phyloP scores from a whole-genome alignment of 2,329 filamentous ascomycete genomes.

The Tolypocladium pustulatum region DNA sequence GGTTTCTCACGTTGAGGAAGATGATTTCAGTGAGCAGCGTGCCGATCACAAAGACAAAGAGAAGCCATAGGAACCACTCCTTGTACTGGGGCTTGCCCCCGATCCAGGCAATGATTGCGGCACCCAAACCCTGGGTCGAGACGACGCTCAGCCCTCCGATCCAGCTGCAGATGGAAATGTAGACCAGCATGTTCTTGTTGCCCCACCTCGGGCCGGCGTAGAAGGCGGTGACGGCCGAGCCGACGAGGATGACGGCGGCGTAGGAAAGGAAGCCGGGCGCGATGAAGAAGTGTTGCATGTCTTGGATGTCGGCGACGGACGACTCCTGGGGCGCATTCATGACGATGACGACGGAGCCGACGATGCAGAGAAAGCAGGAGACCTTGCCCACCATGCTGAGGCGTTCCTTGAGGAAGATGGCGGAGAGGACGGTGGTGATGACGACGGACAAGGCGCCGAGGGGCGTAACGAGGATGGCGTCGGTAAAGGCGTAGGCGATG shows the following conservation, averaged over 20 bases:
- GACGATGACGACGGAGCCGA: conserved; percentile 87
- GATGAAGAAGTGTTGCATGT: conserved; percentile 84
- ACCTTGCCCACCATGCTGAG: conserved; percentile 94
- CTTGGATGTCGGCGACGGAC: conserved; percentile 76
- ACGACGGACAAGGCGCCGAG: conserved; percentile 87
- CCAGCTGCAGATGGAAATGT: conserved; percentile 91
- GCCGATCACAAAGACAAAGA: conserved; percentile 81
- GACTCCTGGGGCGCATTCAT: conserved; percentile 85
- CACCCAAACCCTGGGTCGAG: conserved; percentile 82
- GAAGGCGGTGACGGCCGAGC: conserved; percentile 59
- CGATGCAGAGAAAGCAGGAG: conserved; percentile 87
- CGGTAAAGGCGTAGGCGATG: conserved; percentile 91
- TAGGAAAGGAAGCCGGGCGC: conserved; percentile 79
- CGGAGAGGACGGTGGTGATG: conserved; percentile 79
- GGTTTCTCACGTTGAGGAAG: conserved; percentile 74
- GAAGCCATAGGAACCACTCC: conserved; percentile 91
- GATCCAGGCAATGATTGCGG: conserved; percentile 81
- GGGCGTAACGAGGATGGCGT: conserved; percentile 90
- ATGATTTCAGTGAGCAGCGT: conserved; percentile 91
- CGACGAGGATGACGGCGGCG: conserved; percentile 71
- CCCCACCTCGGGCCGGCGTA: conserved; percentile 82
- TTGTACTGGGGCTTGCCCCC: conserved; percentile 82
- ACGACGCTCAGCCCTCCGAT: conserved; percentile 92
- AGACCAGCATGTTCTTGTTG: conserved; percentile 96
- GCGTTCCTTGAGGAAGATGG: conserved; percentile 91